Conservation (phyloP, 495 filamentous ascomycete species). For the Massariosphaeria phaeospora region DNA sequence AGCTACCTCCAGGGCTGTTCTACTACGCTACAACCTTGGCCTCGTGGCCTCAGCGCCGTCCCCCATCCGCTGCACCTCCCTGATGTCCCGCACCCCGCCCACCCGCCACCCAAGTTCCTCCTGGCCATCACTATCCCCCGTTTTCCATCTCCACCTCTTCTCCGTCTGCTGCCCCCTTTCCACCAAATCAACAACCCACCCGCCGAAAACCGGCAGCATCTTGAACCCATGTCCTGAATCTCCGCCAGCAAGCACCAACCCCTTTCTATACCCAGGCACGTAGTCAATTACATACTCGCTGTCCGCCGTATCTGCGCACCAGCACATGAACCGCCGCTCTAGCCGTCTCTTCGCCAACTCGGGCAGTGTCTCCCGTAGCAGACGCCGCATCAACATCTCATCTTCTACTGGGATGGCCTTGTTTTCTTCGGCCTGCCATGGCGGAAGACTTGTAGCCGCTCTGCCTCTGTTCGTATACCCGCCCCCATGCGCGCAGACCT, state of each 20-base stretch:
- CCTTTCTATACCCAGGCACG: slow-evolving; percentile 45
- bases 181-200: slow-evolving; percentile 46
- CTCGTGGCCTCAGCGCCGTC: neutral
- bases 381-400: slow-evolving; percentile 44
- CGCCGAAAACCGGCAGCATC: slow-evolving; percentile 53
- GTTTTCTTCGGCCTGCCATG: slow-evolving; percentile 21
- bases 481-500: slow-evolving; percentile 52
- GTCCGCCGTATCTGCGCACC: slow-evolving; percentile 54
- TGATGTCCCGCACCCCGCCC: neutral
- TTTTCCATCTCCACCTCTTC: slow-evolving; percentile 38
- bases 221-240: slow-evolving; percentile 56
- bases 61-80: neutral
- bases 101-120: neutral
- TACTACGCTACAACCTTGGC: neutral
- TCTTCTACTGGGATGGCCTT: slow-evolving; percentile 48
- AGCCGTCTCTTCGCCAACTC: slow-evolving; percentile 48
- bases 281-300: slow-evolving; percentile 55
- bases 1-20: too few relatives aligned
- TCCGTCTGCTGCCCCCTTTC: slow-evolving; percentile 34
- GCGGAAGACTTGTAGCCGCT: slow-evolving; percentile 31
- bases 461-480: slow-evolving; percentile 47
- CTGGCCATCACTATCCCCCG: neutral
- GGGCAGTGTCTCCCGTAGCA: slow-evolving; percentile 50
- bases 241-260: slow-evolving; percentile 48
- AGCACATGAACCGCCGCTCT: slow-evolving; percentile 49